Conservation (phyloP, 1,284 basidiomycete genomes). For the Moesziomyces globuligerus region DNA sequence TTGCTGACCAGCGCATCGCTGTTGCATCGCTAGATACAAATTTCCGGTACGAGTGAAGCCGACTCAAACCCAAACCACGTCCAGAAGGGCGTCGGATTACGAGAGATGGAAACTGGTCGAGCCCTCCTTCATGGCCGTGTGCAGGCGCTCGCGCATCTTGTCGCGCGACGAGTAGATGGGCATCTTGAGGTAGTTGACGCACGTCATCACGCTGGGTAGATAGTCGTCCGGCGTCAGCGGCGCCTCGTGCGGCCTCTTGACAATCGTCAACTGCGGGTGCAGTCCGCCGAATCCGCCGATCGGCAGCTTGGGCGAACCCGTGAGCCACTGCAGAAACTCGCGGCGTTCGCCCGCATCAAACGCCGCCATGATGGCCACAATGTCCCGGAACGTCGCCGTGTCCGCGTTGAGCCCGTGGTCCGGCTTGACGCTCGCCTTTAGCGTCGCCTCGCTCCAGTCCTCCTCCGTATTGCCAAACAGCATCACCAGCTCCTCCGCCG, state of each 20-base stretch:
- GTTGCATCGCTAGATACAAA: background rate
- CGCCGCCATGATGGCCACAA: slow-evolving; percentile 85
- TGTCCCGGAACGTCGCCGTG: slow-evolving; percentile 85
- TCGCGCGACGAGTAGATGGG: slow-evolving; percentile 61
- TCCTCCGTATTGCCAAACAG: slow-evolving; percentile 94
- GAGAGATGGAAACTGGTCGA: slow-evolving; percentile 64
- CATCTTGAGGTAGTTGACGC: slow-evolving; percentile 76
- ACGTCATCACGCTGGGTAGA: slow-evolving; percentile 97
- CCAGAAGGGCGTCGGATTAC: slow-evolving; percentile 10
- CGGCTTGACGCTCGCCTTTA: slow-evolving; percentile 89
- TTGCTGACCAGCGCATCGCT: too few species aligned
- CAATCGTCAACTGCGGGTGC: slow-evolving; percentile 93
- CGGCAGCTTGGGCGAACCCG: slow-evolving; percentile 76
- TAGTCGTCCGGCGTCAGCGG: slow-evolving; percentile 84
- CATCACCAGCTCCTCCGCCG: slow-evolving; percentile 90
- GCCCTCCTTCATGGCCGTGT: slow-evolving; percentile 64
- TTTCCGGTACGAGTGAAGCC: background rate
- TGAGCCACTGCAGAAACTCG: slow-evolving; percentile 94
- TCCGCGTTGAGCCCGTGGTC: slow-evolving; percentile 98
- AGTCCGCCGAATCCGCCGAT: slow-evolving; percentile 97
- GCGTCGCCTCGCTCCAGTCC: slow-evolving; percentile 72
- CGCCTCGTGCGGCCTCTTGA: slow-evolving; percentile 93
- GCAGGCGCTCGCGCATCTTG: slow-evolving; percentile 57
- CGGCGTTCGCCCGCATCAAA: slow-evolving; percentile 81
- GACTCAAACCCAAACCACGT: background rate